These are phyloP conservation scores for Teunomyces aglyptinius DNA, from an alignment of 805 yeast species.

Conservation along the genomic window DNA sequence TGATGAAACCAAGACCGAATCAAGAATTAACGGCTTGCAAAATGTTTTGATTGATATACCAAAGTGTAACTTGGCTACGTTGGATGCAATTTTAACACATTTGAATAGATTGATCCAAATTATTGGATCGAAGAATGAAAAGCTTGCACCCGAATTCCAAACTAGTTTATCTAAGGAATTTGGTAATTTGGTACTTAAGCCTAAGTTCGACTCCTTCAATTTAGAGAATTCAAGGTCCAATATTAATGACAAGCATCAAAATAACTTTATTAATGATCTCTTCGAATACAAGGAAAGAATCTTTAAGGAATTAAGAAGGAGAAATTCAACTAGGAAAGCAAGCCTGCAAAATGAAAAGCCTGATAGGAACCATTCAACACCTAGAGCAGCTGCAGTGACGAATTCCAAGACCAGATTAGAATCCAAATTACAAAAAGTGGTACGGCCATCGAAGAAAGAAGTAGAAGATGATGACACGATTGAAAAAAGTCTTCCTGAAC, in stretches of 20 bases:
- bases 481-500: not conserved
- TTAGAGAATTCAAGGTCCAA: slow-evolving; percentile 23
- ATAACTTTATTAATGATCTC: slow-evolving; percentile 59
- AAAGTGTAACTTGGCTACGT: slow-evolving; percentile 69
- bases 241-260: slow-evolving; percentile 57
- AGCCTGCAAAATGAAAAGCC: slow-evolving; percentile 4
- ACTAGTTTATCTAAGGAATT: slow-evolving; percentile 62
- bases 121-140: slow-evolving; percentile 42
- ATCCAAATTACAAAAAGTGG: slow-evolving; percentile 25
- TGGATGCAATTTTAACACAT: slow-evolving; percentile 78
- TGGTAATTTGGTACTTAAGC: slow-evolving; percentile 59
- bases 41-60: slow-evolving; percentile 67
- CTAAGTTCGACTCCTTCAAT: slow-evolving; percentile 28
- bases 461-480: not conserved
- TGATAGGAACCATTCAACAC: not conserved
- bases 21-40: slow-evolving; percentile 60
- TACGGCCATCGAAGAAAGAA: slow-evolving; percentile 15
- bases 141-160: slow-evolving; percentile 36
- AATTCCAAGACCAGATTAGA: slow-evolving; percentile 28
- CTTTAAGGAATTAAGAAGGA: slow-evolving; percentile 57
- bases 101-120: slow-evolving; percentile 57
- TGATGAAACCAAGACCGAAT: slow-evolving; percentile 45
- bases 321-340: slow-evolving; percentile 23
- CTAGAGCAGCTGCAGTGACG: slow-evolving; percentile 11
- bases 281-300: slow-evolving; percentile 57